Evolutionary conservation across 495 filamentous ascomycete species (phyloP), one percentile per base, ranked within the genome.

Genomic region (Penicillium samsonianum): DNA sequence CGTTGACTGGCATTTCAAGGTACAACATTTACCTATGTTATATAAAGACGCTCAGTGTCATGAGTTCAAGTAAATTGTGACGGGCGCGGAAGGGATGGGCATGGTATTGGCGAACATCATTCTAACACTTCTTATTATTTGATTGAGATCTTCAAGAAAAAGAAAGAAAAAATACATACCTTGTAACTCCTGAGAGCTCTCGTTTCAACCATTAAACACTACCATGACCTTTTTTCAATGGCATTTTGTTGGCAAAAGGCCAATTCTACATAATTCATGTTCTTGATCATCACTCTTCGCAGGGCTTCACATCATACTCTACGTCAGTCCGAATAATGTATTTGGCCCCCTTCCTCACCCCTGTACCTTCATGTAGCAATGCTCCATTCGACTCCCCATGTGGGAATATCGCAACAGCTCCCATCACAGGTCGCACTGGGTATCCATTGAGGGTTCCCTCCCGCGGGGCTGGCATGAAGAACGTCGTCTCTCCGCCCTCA

Each of bases 321-420:
- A 75, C 70, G 50, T 75, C 72, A 5, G 67, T 71, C 26, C 72
- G 40, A 38, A 75, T 73, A n/a, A 75, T 75, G 59, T 75, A 75
- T 49, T 75, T 75, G 2, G 72, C 72, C 5, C 72, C 72, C 49
- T 68, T 72, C 53, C 65, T 59, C 1, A 75, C 72, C 14, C 72
- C 71, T 0, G 72, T 75, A 8, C 72, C 72, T 55, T 75, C 72
- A 67, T 75, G 72, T 25, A 75, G 48, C 51, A 75, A 58, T 9
- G 72, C 72, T 3, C 72, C 72, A 53, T 75, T 75, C 3, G 70
- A 47, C 63, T 75, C 72, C 1, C 72, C 72, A 44, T 75, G 72
- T 1, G 72, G 72, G 49, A 75, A 75, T 10, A 75, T 67, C 4
- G 72, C 72, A n/a, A 73, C 72, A 23, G 70, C 53, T 31, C 72